Evolutionary conservation across 352 stramenopile genomes (phyloP).

Genomic region (Phytophthora pini): DNA sequence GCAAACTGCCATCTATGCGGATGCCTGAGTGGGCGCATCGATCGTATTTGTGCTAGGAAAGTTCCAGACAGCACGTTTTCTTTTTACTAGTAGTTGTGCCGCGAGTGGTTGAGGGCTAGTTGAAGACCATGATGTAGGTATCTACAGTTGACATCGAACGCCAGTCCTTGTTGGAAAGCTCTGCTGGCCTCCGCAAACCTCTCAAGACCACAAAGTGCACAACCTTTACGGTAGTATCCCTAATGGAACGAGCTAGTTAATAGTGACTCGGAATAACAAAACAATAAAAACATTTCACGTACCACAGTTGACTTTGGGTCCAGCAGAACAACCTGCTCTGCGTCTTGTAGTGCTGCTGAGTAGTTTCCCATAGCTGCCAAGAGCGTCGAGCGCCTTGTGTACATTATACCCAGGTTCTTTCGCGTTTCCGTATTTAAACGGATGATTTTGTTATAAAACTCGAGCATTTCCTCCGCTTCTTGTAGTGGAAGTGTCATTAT

Average conservation of each 20-base stretch:
- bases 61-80: neutral
- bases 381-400: constrained; percentile 66
- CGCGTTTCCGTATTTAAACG: constrained; percentile 50
- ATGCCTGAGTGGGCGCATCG: constrained; percentile 10
- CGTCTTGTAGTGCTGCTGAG: constrained; percentile 53
- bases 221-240: constrained; percentile 78
- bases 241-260: constrained; percentile 17
- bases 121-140: constrained; percentile 68
- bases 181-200: constrained; percentile 61
- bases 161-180: constrained; percentile 70
- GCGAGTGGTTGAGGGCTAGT: constrained; percentile 40
- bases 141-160: constrained; percentile 64
- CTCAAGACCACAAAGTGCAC: constrained; percentile 57
- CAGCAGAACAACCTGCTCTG: constrained; percentile 56
- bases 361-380: constrained; percentile 59
- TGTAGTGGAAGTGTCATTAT: constrained; percentile 28
- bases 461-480: constrained; percentile 52
- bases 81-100: constrained; percentile 23
- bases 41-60: constrained; percentile 11
- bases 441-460: constrained; percentile 77
- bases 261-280: neutral
- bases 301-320: constrained; percentile 63
- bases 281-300: constrained; percentile 15
- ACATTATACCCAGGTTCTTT: constrained; percentile 64
- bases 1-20: neutral